Evolutionary conservation across 1,284 basidiomycete species (phyloP).

Genomic region (Entoloma clypeatum): DNA sequence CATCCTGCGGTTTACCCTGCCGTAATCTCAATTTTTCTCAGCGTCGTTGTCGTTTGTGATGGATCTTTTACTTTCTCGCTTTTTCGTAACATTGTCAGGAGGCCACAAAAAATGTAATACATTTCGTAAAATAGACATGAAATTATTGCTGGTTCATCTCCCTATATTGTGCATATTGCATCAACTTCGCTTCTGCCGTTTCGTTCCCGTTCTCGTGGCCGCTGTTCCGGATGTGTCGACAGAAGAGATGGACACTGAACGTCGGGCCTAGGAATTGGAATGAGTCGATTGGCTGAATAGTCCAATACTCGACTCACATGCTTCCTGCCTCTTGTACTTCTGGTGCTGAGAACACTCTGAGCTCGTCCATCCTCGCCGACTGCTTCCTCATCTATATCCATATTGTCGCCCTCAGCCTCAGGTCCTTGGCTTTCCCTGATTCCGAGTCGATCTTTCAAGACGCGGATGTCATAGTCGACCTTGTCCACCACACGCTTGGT

Average conservation of each 20-base stretch:
- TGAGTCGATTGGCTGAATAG: neutral
- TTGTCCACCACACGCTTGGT: slow-evolving; percentile 86
- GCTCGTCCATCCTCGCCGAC: slow-evolving; percentile 53
- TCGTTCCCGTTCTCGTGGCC: slow-evolving; percentile 46
- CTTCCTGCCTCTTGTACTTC: slow-evolving; percentile 56
- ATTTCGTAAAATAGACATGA: too few relatives aligned
- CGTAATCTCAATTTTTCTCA: slow-evolving; percentile 15
- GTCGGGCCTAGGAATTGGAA: slow-evolving; percentile 39
- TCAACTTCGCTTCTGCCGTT: slow-evolving; percentile 55
- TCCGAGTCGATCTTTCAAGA: slow-evolving; percentile 66
- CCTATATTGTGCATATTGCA: neutral
- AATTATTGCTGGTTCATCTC: too few relatives aligned
- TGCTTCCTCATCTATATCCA: slow-evolving; percentile 44
- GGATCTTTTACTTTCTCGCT: slow-evolving; percentile 1
- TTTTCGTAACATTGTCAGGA: too few relatives aligned
- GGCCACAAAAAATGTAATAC: too few relatives aligned
- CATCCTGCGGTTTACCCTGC: slow-evolving; percentile 69
- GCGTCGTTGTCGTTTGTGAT: neutral
- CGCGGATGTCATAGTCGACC: slow-evolving; percentile 78
- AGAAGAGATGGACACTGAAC: slow-evolving; percentile 62
- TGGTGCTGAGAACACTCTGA: slow-evolving; percentile 61
- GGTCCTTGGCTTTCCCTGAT: slow-evolving; percentile 42
- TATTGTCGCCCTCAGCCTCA: slow-evolving; percentile 36
- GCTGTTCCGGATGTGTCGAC: slow-evolving; percentile 58
- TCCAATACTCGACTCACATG: slow-evolving; percentile 39